A percentile compares a stretch with the other conserved stretches of the same genome.
Evolutionary conservation across 129 eudicot species (phyloP).

Genomic region (Centella asiatica): DNA sequence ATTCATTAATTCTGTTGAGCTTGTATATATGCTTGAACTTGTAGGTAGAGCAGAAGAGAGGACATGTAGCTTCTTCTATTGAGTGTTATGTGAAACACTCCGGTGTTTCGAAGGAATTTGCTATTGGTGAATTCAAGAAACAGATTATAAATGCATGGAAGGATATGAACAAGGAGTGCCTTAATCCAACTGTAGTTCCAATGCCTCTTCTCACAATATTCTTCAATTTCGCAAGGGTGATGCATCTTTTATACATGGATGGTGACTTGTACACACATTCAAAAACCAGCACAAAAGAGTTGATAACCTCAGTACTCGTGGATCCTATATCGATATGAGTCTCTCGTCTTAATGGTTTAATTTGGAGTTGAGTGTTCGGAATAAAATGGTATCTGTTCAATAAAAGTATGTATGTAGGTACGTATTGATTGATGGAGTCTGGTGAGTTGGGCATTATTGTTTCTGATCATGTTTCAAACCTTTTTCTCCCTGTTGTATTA

Average conservation of each 20-base stretch:
- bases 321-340: not conserved
- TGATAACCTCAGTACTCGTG: conserved; percentile 3
- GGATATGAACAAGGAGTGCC: not conserved
- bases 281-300: not conserved
- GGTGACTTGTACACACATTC: not conserved
- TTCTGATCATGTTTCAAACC: too few relatives aligned
- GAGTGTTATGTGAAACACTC: conserved; percentile 3
- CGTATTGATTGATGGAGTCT: too few relatives aligned
- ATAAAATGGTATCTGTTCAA: too few relatives aligned
- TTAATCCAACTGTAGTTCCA: not conserved
- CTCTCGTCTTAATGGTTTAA: too few relatives aligned
- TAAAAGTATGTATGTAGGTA: too few relatives aligned
- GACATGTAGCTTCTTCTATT: not conserved
- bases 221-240: not conserved
- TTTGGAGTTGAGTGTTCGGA: too few relatives aligned
- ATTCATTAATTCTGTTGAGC: too few relatives aligned
- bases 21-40: not conserved
- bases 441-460: too few relatives aligned
- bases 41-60: not conserved
- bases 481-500: too few relatives aligned
- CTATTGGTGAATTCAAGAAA: not conserved
- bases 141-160: conserved; percentile 1
- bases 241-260: not conserved
- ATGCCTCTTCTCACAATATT: not conserved
- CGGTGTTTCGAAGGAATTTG: not conserved